Percentiles rank a stretch among this genome's conserved stretches.
Conservation (phyloP, 192 early-diverging fungal genomes). For the Coemansia sp. region DNA sequence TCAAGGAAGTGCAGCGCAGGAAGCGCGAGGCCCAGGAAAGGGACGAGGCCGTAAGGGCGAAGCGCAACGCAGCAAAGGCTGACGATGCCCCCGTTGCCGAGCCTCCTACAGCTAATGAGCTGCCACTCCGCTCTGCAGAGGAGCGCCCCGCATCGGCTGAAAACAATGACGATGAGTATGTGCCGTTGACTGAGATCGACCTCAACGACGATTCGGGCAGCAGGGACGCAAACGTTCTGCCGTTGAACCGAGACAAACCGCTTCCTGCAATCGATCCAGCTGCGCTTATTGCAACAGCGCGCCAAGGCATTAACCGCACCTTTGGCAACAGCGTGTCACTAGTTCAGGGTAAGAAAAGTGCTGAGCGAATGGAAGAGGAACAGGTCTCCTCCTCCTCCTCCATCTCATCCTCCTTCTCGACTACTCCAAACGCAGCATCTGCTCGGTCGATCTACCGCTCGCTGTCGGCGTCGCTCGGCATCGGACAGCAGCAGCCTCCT, state of each 20-base stretch:
- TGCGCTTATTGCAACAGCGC: background rate
- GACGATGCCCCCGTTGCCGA: background rate
- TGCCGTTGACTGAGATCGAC: constrained; percentile 29
- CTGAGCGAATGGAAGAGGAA: background rate
- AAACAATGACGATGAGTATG: constrained; percentile 21
- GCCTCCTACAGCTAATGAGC: background rate
- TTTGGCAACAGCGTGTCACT: background rate
- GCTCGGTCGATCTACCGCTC: constrained; percentile 51
- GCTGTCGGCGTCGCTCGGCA: constrained; percentile 49
- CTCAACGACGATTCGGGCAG: constrained; percentile 1
- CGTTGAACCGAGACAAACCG: constrained; percentile 16
- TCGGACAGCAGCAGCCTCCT: constrained; percentile 14
- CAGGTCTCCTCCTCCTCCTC: background rate
- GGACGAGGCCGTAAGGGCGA: constrained; percentile 15
- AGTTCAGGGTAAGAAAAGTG: background rate
- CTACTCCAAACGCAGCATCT: background rate
- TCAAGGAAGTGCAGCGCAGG: constrained; percentile 50
- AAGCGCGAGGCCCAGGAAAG: constrained; percentile 41
- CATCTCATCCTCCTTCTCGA: background rate
- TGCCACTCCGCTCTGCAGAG: background rate
- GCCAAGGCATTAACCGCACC: background rate
- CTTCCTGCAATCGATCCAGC: constrained; percentile 12
- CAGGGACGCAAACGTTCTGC: background rate
- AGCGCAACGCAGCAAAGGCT: background rate
- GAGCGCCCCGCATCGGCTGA: background rate